These are phyloP conservation scores for Aspergillus sp. DNA, from an alignment of 2,329 filamentous ascomycete species.

Conservation along the genomic window DNA sequence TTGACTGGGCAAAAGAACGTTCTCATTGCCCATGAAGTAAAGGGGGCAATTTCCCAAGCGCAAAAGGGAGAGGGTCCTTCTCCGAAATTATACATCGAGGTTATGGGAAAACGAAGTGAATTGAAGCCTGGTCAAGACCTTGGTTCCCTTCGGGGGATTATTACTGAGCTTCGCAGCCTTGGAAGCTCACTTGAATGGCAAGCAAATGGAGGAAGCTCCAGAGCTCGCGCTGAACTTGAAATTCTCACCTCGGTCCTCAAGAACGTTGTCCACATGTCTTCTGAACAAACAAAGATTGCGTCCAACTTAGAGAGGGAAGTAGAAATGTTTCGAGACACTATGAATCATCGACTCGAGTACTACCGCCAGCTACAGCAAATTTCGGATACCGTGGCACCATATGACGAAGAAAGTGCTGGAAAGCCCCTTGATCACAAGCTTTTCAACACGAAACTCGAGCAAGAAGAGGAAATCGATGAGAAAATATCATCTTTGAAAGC, in stretches of 20 bases:
- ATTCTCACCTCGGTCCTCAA: constrained; percentile 66
- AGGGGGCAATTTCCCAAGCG: constrained; percentile 61
- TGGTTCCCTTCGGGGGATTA: constrained; percentile 68
- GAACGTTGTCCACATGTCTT: constrained; percentile 54
- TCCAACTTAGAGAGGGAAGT: constrained; percentile 62
- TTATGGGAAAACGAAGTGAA: constrained; percentile 48
- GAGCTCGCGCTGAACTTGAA: constrained; percentile 62
- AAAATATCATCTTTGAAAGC: constrained; percentile 65
- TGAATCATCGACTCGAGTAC: constrained; percentile 85
- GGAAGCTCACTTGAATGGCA: constrained; percentile 60
- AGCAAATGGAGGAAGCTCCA: constrained; percentile 51
- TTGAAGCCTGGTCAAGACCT: constrained; percentile 49
- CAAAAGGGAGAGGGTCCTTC: constrained; percentile 66
- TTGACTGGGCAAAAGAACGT: constrained; percentile 76
- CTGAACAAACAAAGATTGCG: constrained; percentile 53
- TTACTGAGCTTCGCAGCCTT: constrained; percentile 68
- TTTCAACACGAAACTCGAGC: constrained; percentile 40
- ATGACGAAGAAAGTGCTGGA: constrained; percentile 62
- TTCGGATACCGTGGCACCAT: constrained; percentile 81
- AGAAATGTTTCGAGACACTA: constrained; percentile 71
- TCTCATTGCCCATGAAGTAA: constrained; percentile 72
- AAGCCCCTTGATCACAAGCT: constrained; percentile 55
- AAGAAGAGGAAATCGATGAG: constrained; percentile 54
- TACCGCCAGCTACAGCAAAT: constrained; percentile 87
- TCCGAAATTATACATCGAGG: constrained; percentile 59